Conservation (phyloP, 768 basidiomycete species). For the Phallus indusiatus region DNA sequence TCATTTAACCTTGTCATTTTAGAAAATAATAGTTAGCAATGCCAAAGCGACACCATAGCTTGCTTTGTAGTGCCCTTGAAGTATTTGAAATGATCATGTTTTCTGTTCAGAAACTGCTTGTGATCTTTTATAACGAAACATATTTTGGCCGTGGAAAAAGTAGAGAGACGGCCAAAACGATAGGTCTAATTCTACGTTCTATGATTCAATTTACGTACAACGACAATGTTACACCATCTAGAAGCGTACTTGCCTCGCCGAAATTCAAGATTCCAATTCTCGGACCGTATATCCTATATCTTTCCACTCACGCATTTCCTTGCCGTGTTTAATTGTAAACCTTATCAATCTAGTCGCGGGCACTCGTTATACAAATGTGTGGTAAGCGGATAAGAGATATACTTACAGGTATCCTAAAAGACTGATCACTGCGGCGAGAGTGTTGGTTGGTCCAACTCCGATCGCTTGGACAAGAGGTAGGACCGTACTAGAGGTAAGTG, state of each 20-base stretch:
- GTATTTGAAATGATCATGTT: background rate
- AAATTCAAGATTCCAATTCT: background rate
- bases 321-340: conserved; percentile 46
- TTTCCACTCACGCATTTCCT: conserved; percentile 43
- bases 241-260: too few relatives aligned
- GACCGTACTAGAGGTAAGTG: conserved; percentile 34
- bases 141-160: too few relatives aligned
- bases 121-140: too few relatives aligned
- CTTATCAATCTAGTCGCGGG: conserved; percentile 35
- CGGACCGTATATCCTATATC: conserved; percentile 38
- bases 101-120: background rate
- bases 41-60: conserved; percentile 45
- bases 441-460: conserved; percentile 44
- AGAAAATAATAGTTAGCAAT: conserved; percentile 71
- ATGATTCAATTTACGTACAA: too few relatives aligned
- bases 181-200: too few relatives aligned
- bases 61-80: background rate
- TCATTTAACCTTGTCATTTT: conserved; percentile 4
- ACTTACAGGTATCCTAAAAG: conserved; percentile 47
- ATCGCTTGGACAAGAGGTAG: conserved; percentile 44
- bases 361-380: background rate
- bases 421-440: conserved; percentile 33
- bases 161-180: too few relatives aligned
- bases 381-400: background rate
- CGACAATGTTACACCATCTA: too few relatives aligned